phyloP scores from a whole-genome alignment of 2,329 filamentous ascomycete species.

The Fusarium mangiferae region DNA sequence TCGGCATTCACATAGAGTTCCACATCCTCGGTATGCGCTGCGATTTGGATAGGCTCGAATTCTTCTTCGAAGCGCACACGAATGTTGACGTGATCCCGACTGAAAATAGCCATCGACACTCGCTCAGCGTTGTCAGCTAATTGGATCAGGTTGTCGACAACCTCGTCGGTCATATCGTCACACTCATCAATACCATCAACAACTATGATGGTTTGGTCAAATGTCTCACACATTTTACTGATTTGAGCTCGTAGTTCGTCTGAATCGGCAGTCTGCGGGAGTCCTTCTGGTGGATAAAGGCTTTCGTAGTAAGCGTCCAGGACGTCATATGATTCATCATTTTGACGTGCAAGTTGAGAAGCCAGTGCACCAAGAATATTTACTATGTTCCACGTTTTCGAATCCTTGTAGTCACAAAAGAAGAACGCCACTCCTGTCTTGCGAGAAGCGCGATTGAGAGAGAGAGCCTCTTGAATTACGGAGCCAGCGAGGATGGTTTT shows the following conservation, averaged over 20 bases:
- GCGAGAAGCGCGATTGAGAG: not conserved
- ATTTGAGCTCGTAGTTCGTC: fast-evolving
- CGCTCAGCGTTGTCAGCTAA: not conserved
- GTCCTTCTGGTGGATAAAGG: not conserved
- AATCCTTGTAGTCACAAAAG: conserved; percentile 21
- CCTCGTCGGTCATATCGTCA: not conserved
- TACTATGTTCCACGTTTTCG: fast-evolving
- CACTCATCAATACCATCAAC: conserved; percentile 13
- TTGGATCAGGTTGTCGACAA: not conserved
- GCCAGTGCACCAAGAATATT: not conserved
- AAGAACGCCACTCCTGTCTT: not conserved
- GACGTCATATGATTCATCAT: not conserved
- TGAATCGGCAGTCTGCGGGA: not conserved
- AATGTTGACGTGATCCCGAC: conserved; percentile 14
- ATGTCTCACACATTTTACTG: not conserved
- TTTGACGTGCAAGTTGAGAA: conserved; percentile 19
- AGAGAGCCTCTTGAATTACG: not conserved
- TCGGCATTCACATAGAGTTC: conserved; percentile 21
- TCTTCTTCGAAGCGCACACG: not conserved
- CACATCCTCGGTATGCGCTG: conserved; percentile 7
- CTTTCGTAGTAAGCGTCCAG: not conserved
- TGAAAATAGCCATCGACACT: conserved; percentile 5
- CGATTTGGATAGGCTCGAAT: not conserved
- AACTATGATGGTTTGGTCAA: not conserved
- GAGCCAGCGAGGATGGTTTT: conserved; percentile 22